Conservation (phyloP, 805 yeast genomes). For the Zygosaccharomyces bailii region DNA sequence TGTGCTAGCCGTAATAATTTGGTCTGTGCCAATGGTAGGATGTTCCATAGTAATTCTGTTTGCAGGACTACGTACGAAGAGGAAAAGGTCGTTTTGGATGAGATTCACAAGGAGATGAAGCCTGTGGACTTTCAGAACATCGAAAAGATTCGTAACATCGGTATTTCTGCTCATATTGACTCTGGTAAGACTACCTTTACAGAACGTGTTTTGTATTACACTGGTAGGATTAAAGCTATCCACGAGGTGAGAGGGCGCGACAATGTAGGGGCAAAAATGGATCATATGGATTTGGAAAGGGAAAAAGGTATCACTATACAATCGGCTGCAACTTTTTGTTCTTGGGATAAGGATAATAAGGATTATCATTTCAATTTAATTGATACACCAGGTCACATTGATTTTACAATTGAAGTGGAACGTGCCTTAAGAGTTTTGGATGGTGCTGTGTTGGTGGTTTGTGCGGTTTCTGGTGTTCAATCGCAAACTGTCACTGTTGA, state of each 20-base stretch:
- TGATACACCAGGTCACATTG: conserved; percentile 99
- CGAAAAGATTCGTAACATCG: conserved; percentile 78
- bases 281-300: conserved; percentile 96
- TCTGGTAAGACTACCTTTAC: conserved; percentile 98
- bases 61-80: conserved; percentile 55
- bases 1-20: neutral
- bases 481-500: conserved; percentile 98
- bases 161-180: conserved; percentile 97
- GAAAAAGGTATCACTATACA: conserved; percentile 99
- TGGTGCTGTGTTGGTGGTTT: conserved; percentile 97
- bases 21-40: neutral
- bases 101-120: conserved; percentile 46
- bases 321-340: conserved; percentile 97
- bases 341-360: conserved; percentile 75
- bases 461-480: conserved; percentile 98
- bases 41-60: conserved; percentile 15
- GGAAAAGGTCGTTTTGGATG: conserved; percentile 66
- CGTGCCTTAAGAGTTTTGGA: conserved; percentile 96
- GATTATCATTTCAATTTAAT: conserved; percentile 87
- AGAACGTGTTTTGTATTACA: conserved; percentile 91
- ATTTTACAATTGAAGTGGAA: conserved; percentile 97
- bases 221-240: conserved; percentile 94
- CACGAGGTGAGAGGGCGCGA: conserved; percentile 97
- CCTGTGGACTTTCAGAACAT: conserved; percentile 52
- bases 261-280: conserved; percentile 99